Evolutionary conservation across 2,329 filamentous ascomycete genomes (phyloP).

Genomic region (Geosmithia morbida): DNA sequence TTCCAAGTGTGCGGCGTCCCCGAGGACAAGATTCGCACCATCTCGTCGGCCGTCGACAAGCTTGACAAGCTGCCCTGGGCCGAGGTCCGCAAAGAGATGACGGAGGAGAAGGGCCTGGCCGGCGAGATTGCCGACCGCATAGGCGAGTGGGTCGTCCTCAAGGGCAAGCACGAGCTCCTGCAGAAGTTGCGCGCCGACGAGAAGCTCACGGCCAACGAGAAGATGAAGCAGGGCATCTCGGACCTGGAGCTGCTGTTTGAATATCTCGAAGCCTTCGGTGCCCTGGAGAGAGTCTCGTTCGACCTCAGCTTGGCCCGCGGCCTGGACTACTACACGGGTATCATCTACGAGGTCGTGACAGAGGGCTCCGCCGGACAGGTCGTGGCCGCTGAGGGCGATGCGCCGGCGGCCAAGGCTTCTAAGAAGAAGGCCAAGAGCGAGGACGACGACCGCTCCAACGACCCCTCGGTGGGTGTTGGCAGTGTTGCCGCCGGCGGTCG

Average conservation of each 20-base stretch:
- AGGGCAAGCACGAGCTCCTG: slow-evolving; percentile 62
- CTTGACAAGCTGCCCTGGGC: slow-evolving; percentile 85
- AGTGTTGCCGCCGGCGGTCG: slow-evolving; percentile 81
- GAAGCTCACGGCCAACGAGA: slow-evolving; percentile 53
- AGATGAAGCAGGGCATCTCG: slow-evolving; percentile 63
- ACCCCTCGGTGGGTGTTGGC: slow-evolving; percentile 72
- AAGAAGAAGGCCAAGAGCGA: slow-evolving; percentile 35
- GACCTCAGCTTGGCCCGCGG: slow-evolving; percentile 83
- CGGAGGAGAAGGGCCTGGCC: slow-evolving; percentile 74
- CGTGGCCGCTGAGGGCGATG: slow-evolving; percentile 17
- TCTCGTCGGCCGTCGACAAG: slow-evolving; percentile 91
- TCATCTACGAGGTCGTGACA: slow-evolving; percentile 84
- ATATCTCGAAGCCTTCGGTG: slow-evolving; percentile 67
- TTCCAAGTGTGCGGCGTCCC: slow-evolving; percentile 88
- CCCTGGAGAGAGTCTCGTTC: slow-evolving; percentile 65
- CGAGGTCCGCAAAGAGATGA: slow-evolving; percentile 86
- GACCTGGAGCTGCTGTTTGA: slow-evolving; percentile 71
- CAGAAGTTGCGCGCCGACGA: slow-evolving; percentile 54
- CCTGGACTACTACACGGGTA: slow-evolving; percentile 82
- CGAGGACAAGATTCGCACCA: slow-evolving; percentile 71
- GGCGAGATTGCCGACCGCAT: slow-evolving; percentile 72
- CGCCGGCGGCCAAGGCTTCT: slow-evolving; percentile 13
- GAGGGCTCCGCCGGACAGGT: slow-evolving; percentile 53
- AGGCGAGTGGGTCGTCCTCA: slow-evolving; percentile 67
- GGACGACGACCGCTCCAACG: slow-evolving; percentile 55